phyloP scores from a whole-genome alignment of 2,329 filamentous ascomycete genomes.

The Colletotrichum cuscutae region DNA sequence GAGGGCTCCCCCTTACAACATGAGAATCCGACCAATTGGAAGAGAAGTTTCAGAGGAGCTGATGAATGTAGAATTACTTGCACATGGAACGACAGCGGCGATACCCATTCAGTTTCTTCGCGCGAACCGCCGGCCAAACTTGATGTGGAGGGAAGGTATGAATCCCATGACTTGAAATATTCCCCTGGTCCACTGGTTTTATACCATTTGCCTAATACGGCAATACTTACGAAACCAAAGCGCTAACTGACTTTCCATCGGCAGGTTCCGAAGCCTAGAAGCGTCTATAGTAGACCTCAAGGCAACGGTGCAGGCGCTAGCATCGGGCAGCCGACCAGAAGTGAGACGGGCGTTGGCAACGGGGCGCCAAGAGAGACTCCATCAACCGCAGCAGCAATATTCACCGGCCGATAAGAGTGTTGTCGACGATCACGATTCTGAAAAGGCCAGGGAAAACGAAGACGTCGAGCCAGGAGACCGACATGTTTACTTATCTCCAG shows the following conservation, averaged over 20 bases:
- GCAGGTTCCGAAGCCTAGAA: slow-evolving; percentile 25
- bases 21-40: not conserved
- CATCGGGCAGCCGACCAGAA: slow-evolving; percentile 14
- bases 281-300: slow-evolving; percentile 25
- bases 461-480: slow-evolving; percentile 30
- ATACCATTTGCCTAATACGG: not conserved
- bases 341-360: not conserved
- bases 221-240: not conserved
- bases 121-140: slow-evolving; percentile 14
- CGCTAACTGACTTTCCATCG: not conserved
- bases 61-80: slow-evolving; percentile 18
- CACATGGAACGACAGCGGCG: slow-evolving; percentile 33
- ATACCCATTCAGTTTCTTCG: slow-evolving; percentile 26
- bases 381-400: not conserved
- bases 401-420: not conserved
- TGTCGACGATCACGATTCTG: not conserved
- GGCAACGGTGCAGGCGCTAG: slow-evolving; percentile 26
- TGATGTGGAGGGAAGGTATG: slow-evolving; percentile 23
- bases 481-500: slow-evolving; percentile 29
- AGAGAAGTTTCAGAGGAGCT: not conserved
- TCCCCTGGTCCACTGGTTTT: not conserved
- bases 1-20: not conserved
- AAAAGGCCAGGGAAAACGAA: slow-evolving; percentile 1
- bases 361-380: not conserved
- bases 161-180: not conserved